Evolutionary conservation across 345 rosid species (phyloP), one percentile per base, ranked within the genome.

Genomic region (Dovyalis caffra): DNA sequence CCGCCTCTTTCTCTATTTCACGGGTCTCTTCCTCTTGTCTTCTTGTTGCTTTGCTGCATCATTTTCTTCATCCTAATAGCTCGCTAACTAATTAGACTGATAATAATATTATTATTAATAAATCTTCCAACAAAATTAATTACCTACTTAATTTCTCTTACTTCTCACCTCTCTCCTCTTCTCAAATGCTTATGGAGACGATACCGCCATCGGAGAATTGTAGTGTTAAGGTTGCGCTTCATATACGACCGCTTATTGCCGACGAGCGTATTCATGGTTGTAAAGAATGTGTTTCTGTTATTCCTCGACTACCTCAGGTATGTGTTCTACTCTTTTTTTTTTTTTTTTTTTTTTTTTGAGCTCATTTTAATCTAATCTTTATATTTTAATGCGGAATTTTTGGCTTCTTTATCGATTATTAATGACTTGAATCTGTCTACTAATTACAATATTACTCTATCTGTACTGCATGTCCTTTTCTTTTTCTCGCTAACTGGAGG

Each of bases 221-320:
- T 28, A 66, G 70, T 63, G 81, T 78, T 26, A 73, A 78, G 45
- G 81, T 78, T 60, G 81, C 81, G 21, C 70, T 78, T 68, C 81
- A 73, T 35, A 53, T 73, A 11, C 72, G 81, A 14, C 81, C 81
- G 25, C 70, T 78, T 23, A 69, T 78, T 29, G 74, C 58, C 12
- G 77, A 78, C 33, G 81, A 78, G 56, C 62, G 77, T 15, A 33
- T 70, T 35, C 81, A 62, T 49, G 81, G 81, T n/a, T 73, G 77
- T 58, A 78, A 69, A 68, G 77, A 78, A 31, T 78, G 81, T 23
- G 74, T 69, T 38, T 2, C 65, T 61, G 77, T 78, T 28, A 35
- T 62, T 14, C 74, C 77, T 68, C 70, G 70, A 18, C 21, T 73
- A 58, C 77, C 81, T 8, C 81, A 78, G 74, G 81, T 73, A 66